Evolutionary conservation across 495 filamentous ascomycete species (phyloP), one percentile per base, ranked within the genome.

Genomic region (Pseudevernia furfuracea): DNA sequence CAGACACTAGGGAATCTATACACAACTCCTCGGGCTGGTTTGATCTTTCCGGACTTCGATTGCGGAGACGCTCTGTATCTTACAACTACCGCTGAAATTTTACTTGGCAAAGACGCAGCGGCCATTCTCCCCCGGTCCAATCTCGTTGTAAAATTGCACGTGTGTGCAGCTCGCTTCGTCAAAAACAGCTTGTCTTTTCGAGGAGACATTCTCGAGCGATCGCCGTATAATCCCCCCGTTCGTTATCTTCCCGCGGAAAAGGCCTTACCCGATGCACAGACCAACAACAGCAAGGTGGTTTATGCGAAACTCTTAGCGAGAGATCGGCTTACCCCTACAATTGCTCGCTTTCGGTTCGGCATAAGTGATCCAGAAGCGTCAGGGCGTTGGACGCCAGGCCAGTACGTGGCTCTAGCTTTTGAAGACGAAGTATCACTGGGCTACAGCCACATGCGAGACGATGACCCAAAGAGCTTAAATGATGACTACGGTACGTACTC

Each of bases 371-470:
- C 79, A 11, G 68, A 70, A 43, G 71, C 73, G 58, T 70, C 73
- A 41, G 70, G 74, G n/a, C 62, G 67, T 12, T 91, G 88, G 82
- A 80, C 69, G 43, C 76, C 89, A 0, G 90, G 89, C 0, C 89
- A 92, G 68, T 88, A 92, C 74, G 82, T 88, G 38, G 89, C 88
- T 5, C 71, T 95, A 11, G 84, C 86, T 64, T 91, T 94, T 65
- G 74, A 78, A 46, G 72, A 79, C 5, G 83, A 90, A 66, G 74
- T 93, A 5, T 81, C 88, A 63, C 72, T 79, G 55, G 90, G 90
- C 7, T 96, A 89, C 71, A 82, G 77, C 58, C 91, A 94, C 71
- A 94, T 94, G 90, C 77, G 85, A 2, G 86, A 93, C 61, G 82
- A 85, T 46, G 90, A 93, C 63, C 90, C 89, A 19, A 77, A 78